Evolutionary conservation across 352 stramenopile species (phyloP).

Genomic region (Pythium dissotocum): DNA sequence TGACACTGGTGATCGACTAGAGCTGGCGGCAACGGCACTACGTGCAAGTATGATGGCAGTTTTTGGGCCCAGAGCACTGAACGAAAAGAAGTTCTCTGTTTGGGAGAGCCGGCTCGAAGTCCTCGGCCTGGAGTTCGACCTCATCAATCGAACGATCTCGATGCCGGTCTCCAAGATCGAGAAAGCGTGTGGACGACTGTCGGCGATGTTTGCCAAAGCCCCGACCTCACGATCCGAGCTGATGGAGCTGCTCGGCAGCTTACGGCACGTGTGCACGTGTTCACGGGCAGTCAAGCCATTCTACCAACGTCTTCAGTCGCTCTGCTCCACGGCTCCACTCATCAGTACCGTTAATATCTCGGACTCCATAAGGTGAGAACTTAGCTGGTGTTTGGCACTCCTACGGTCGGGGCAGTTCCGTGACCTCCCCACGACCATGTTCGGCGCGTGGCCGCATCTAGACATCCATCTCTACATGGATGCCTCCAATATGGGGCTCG

Average conservation of each 20-base stretch:
- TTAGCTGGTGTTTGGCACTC: no score
- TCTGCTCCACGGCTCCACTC: neutral
- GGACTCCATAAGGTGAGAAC: no score
- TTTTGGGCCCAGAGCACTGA: conserved; percentile 22
- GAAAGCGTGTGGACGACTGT: no score
- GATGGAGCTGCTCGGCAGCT: conserved; percentile 19
- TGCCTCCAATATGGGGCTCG: neutral
- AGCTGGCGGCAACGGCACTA: conserved; percentile 8
- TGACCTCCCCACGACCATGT: conserved; percentile 4
- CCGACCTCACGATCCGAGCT: no score
- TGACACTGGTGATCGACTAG: neutral
- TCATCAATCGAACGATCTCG: neutral
- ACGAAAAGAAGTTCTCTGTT: conserved; percentile 27
- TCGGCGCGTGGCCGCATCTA: neutral
- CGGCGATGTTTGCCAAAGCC: no score
- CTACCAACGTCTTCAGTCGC: conserved; percentile 3
- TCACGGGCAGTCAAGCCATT: neutral
- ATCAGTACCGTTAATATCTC: no score
- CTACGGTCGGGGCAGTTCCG: conserved; percentile 1
- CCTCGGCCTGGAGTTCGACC: conserved; percentile 28
- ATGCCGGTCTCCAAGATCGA: no score
- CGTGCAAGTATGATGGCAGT: conserved; percentile 20
- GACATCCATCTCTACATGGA: conserved; percentile 17
- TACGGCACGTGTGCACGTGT: conserved; percentile 25
- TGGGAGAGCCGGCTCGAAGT: conserved; percentile 20